phyloP scores from a whole-genome alignment of 108 stramenopile genomes.

The Fistulifera pelliculosa region DNA sequence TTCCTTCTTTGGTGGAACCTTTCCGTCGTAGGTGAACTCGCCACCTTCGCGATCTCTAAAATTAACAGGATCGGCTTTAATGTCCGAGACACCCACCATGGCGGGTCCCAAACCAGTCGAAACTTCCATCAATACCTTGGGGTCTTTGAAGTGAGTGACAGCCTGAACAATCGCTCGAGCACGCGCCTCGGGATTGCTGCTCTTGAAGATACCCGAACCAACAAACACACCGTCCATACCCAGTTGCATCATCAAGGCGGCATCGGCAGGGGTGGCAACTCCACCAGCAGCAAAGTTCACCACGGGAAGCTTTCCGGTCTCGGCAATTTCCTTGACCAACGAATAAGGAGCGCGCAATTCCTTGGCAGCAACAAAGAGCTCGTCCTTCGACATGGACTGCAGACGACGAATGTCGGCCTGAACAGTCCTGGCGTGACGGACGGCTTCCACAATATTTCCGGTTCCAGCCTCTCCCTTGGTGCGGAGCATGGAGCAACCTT shows the following conservation, averaged over 20 bases:
- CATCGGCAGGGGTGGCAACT: conserved; percentile 98
- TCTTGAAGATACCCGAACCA: conserved; percentile 97
- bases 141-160: conserved; percentile 93
- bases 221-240: conserved; percentile 99
- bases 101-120: conserved; percentile 92
- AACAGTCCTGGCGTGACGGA: conserved; percentile 20
- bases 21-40: conserved; percentile 58
- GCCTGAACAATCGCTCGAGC: conserved; percentile 96
- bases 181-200: conserved; percentile 85
- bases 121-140: conserved; percentile 94
- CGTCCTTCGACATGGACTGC: conserved; percentile 86
- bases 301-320: conserved; percentile 90
- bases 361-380: conserved; percentile 96
- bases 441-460: conserved; percentile 86
- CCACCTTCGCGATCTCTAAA: conserved; percentile 98
- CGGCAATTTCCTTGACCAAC: conserved; percentile 85
- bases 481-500: conserved; percentile 98
- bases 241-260: conserved; percentile 99
- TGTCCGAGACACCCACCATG: conserved; percentile 97
- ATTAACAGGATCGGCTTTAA: conserved; percentile 92
- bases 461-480: conserved; percentile 99
- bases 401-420: conserved; percentile 60
- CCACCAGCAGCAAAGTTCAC: conserved; percentile 99
- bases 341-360: conserved; percentile 90
- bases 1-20: conserved; percentile 86